phyloP scores from a whole-genome alignment of 1,284 basidiomycete genomes.

The Leccinum solheimii region DNA sequence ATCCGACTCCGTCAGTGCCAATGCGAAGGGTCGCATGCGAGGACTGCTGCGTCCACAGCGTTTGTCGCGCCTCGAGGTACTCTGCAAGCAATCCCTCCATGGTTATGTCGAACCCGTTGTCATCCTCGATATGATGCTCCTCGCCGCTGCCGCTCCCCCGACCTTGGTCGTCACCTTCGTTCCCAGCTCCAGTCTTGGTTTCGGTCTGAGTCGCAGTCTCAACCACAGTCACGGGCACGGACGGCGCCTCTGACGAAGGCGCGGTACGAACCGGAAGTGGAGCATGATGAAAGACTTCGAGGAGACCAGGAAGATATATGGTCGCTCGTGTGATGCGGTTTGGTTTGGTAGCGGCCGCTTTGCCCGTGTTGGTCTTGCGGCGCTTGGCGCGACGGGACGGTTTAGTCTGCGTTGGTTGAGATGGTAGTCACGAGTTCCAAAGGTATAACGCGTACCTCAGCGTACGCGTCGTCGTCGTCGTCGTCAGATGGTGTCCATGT shows the following conservation, averaged over 20 bases:
- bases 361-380: constrained; percentile 28
- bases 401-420: constrained; percentile 8
- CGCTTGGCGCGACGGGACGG: constrained; percentile 24
- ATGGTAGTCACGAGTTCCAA: background rate
- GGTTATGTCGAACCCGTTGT: constrained; percentile 25
- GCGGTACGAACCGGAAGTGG: background rate
- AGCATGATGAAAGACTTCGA: constrained; percentile 21
- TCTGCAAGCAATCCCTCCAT: constrained; percentile 29
- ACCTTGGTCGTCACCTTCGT: background rate
- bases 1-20: background rate
- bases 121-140: background rate
- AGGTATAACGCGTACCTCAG: constrained; percentile 16
- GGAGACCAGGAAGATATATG: constrained; percentile 19
- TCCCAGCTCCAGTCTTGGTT: background rate
- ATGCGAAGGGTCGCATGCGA: constrained; percentile 13
- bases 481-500: constrained; percentile 21
- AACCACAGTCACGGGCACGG: background rate
- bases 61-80: constrained; percentile 23
- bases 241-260: background rate
- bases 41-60: constrained; percentile 6
- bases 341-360: constrained; percentile 1
- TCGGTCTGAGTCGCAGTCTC: background rate
- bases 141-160: background rate
- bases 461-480: constrained; percentile 25
- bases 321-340: constrained; percentile 18